These are phyloP conservation scores for Agapanthus africanus DNA, from an alignment of 106 monocot genomes.

Conservation along the genomic window DNA sequence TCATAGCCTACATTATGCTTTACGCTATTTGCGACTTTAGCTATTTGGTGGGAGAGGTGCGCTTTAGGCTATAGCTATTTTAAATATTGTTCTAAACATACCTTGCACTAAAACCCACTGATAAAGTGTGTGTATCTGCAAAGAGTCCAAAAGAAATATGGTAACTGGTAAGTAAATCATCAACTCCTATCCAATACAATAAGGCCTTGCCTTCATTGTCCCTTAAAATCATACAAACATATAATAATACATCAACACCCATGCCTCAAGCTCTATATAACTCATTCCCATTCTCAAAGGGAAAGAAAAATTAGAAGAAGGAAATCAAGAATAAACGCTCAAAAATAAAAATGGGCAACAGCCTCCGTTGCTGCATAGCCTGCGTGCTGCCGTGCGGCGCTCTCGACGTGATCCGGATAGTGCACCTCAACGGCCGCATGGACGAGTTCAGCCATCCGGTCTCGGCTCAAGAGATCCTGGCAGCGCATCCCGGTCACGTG, in stretches of 20 bases:
- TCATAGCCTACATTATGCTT: too few relatives aligned
- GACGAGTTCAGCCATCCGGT: conserved; percentile 56
- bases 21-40: too few relatives aligned
- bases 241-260: not conserved
- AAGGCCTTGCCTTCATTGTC: not conserved
- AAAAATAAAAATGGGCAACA: conserved; percentile 43
- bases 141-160: too few relatives aligned
- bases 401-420: conserved; percentile 53
- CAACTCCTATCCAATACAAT: not conserved
- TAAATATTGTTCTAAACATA: too few relatives aligned
- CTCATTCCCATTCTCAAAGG: not conserved
- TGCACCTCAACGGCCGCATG: conserved; percentile 59
- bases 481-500: conserved; percentile 56
- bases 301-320: not conserved
- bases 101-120: too few relatives aligned
- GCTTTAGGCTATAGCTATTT: too few relatives aligned
- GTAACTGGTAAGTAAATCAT: too few relatives aligned
- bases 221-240: not conserved
- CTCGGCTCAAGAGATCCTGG: conserved; percentile 41
- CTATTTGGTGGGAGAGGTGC: too few relatives aligned
- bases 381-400: conserved; percentile 66
- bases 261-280: not conserved
- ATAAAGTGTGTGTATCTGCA: too few relatives aligned
- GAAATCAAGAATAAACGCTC: not conserved
- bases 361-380: conserved; percentile 50